Percentiles rank a stretch among this genome's conserved stretches.
phyloP scores from a whole-genome alignment of 371 early-diverging fungal species.

The Mortierella sp. region DNA sequence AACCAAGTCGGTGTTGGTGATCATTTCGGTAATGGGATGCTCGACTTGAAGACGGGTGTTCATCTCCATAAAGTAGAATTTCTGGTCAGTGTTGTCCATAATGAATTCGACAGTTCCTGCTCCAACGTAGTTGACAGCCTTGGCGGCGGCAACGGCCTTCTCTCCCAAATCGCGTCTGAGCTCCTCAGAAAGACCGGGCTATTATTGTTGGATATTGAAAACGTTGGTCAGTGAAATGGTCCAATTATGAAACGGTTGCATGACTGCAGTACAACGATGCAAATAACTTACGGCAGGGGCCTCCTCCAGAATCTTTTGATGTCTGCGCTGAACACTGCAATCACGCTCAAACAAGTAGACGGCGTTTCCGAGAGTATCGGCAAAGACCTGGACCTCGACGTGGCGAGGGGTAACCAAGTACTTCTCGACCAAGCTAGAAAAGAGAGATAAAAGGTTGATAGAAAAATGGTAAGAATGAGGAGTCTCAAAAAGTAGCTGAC shows the following conservation, averaged over 20 bases:
- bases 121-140: constrained; percentile 92
- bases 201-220: background rate
- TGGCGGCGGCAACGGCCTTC: constrained; percentile 94
- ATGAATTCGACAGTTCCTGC: constrained; percentile 99
- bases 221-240: background rate
- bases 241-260: background rate
- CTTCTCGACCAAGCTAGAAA: constrained; percentile 85
- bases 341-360: constrained; percentile 97
- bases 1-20: constrained; percentile 94
- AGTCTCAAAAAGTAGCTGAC: too few relatives aligned
- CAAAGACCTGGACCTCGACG: constrained; percentile 98
- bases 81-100: constrained; percentile 86
- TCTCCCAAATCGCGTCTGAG: constrained; percentile 85
- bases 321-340: constrained; percentile 97
- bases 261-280: background rate
- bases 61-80: constrained; percentile 99
- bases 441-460: background rate
- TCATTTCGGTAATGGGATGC: constrained; percentile 98
- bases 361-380: constrained; percentile 89
- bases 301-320: constrained; percentile 98
- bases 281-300: constrained; percentile 70
- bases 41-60: constrained; percentile 97
- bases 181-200: constrained; percentile 81
- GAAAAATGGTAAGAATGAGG: background rate
- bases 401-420: constrained; percentile 90